Conservation (phyloP, 768 basidiomycete species). For the Tricholoma sp. region DNA sequence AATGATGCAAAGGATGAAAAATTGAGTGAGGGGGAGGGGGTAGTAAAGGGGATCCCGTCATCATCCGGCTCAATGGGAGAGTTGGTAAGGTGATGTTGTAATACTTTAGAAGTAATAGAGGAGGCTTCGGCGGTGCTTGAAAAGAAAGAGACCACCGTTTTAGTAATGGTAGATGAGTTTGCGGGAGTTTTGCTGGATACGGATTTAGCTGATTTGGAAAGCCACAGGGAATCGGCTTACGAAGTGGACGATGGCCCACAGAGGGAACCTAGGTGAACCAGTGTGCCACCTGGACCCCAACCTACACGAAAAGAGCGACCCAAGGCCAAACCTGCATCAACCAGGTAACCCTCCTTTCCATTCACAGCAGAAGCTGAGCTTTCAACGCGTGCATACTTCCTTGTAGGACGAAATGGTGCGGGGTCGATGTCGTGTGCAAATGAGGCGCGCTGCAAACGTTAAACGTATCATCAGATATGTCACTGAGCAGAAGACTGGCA, state of each 20-base stretch:
- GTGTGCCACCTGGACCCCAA: constrained; percentile 78
- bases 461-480: constrained; percentile 3
- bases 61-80: constrained; percentile 70
- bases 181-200: constrained; percentile 43
- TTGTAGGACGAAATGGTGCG: constrained; percentile 62
- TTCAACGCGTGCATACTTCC: constrained; percentile 76
- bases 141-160: constrained; percentile 43
- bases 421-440: constrained; percentile 73
- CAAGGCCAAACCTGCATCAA: constrained; percentile 81
- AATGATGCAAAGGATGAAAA: constrained; percentile 76
- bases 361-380: constrained; percentile 58
- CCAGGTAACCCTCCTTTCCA: constrained; percentile 57
- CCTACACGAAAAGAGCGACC: constrained; percentile 87
- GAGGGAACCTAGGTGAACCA: constrained; percentile 75
- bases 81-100: constrained; percentile 72
- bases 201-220: constrained; percentile 1
- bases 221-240: constrained; percentile 35
- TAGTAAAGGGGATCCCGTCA: constrained; percentile 63
- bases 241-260: constrained; percentile 48
- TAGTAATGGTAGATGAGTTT: constrained; percentile 57
- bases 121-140: constrained; percentile 26
- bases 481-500: not conserved
- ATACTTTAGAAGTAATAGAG: constrained; percentile 51
- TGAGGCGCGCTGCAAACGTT: constrained; percentile 55
- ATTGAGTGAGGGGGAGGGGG: constrained; percentile 54